Evolutionary conservation across 2,329 filamentous ascomycete species (phyloP), one percentile per base, ranked within the genome.

Genomic region (Chaetomium globosum): DNA sequence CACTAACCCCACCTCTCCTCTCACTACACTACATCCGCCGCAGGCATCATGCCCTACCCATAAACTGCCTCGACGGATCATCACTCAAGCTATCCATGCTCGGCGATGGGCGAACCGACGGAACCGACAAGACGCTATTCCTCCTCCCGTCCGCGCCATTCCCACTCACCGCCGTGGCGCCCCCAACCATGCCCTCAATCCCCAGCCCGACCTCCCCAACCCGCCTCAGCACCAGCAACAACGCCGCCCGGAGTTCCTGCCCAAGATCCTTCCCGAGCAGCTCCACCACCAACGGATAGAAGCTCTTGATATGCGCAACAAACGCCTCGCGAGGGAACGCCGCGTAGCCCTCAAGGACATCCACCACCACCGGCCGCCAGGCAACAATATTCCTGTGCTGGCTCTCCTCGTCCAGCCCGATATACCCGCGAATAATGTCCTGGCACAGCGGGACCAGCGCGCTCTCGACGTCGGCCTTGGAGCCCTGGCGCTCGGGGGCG

Each of bases 341-440:
- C 0, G 89, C 88, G 76, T 94, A 98, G 1, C 95, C 95, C 74
- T 99, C 94, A 10, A 99, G 82, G 9, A 99, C 95, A 74, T 97
- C 95, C 21, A 99, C 93, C 1, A 99, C 95, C 0, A 99, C 95
- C 0, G 95, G 95, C 21, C 95, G 85, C 95, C 95, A 99, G 0
- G 96, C 96, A 30, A 96, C 87, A 63, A 99, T 97, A 77, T 99
- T 99, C 63, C 95, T 86, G 75, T 98, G 93, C 78, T 99, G 95
- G 31, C 92, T 96, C 74, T 99, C 96, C 76, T 97, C 93, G 74
- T 98, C 95, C 3, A 99, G 87, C 4, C 84, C 82, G 12, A 92
- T 87, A 77, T 96, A 99, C 16, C 89, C 89, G 46, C 87, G 85
- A 67, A 99, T 89, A 68, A 99, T 97, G 76, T 99, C 95, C 73